Percentiles rank a stretch among this genome's conserved stretches.
Evolutionary conservation across 345 rosid genomes (phyloP).

Genomic region (Rhizophora apiculata): DNA sequence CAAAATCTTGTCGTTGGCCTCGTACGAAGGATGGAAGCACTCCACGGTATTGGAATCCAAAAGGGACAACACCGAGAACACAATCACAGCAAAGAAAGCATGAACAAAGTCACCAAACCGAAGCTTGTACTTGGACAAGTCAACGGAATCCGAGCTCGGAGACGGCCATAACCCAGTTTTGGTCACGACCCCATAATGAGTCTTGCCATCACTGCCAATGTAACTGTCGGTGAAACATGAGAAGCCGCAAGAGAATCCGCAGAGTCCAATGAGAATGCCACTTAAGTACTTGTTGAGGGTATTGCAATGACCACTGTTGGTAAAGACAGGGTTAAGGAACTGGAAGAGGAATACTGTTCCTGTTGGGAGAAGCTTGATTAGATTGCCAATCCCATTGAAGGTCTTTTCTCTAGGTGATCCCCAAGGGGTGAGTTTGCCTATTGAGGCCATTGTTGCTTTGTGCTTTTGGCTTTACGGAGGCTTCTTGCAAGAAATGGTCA

Average conservation of each 20-base stretch:
- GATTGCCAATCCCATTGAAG: slow-evolving; percentile 56
- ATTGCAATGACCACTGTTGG: slow-evolving; percentile 67
- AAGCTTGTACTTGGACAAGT: slow-evolving; percentile 53
- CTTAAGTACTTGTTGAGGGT: slow-evolving; percentile 49
- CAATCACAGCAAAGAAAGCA: slow-evolving; percentile 43
- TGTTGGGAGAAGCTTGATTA: slow-evolving; percentile 81
- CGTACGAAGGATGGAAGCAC: slow-evolving; percentile 66
- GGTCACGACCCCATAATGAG: slow-evolving; percentile 62
- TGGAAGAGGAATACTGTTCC: slow-evolving; percentile 81
- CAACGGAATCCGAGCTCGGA: slow-evolving; percentile 29
- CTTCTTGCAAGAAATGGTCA: neutral
- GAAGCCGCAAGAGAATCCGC: slow-evolving; percentile 65
- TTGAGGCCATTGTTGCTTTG: slow-evolving; percentile 1
- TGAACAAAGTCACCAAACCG: slow-evolving; percentile 61
- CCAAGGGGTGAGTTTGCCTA: slow-evolving; percentile 4
- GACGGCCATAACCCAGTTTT: slow-evolving; percentile 58
- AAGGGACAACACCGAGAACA: slow-evolving; percentile 54
- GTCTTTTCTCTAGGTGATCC: slow-evolving; percentile 42
- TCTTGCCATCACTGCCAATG: slow-evolving; percentile 39
- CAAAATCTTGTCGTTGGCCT: slow-evolving; percentile 45
- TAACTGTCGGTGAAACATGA: slow-evolving; percentile 77
- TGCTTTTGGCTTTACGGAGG: neutral
- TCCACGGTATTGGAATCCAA: slow-evolving; percentile 53
- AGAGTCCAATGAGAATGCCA: slow-evolving; percentile 47
- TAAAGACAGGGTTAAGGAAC: slow-evolving; percentile 70